phyloP scores from a whole-genome alignment of 2,329 filamentous ascomycete genomes.

The Xylaria sp. region DNA sequence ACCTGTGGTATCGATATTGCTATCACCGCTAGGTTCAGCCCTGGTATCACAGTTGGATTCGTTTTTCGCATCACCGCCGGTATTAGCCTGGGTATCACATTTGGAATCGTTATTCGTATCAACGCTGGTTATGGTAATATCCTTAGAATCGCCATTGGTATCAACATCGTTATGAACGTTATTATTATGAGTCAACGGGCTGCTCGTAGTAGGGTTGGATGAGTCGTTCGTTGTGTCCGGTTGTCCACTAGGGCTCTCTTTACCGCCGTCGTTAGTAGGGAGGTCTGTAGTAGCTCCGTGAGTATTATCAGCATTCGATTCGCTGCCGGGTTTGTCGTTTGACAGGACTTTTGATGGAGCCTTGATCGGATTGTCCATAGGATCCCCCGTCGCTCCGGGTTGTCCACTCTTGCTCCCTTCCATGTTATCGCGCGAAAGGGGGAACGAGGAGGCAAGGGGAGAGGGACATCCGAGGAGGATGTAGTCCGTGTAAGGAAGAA shows the following conservation, averaged over 20 bases:
- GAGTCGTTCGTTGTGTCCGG: neutral
- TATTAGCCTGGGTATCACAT: neutral
- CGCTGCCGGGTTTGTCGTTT: neutral
- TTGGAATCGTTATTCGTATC: neutral
- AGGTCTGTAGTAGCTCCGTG: neutral
- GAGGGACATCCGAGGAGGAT: neutral
- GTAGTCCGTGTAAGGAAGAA: neutral
- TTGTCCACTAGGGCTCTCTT: neutral
- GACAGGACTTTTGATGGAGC: neutral
- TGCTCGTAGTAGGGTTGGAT: neutral
- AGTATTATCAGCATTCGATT: neutral
- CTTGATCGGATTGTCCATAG: neutral
- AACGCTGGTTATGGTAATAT: neutral
- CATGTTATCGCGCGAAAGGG: conserved; percentile 1
- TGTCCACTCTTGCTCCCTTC: neutral
- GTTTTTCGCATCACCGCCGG: neutral
- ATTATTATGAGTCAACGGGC: neutral
- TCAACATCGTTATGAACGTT: neutral
- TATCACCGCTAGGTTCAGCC: neutral
- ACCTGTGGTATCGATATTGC: neutral
- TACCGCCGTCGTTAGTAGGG: neutral
- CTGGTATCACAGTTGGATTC: neutral
- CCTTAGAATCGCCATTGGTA: neutral
- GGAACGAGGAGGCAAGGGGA: neutral
- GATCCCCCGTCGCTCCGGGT: neutral